Conservation (phyloP, 2,329 filamentous ascomycete species). For the Epichloe baconii region DNA sequence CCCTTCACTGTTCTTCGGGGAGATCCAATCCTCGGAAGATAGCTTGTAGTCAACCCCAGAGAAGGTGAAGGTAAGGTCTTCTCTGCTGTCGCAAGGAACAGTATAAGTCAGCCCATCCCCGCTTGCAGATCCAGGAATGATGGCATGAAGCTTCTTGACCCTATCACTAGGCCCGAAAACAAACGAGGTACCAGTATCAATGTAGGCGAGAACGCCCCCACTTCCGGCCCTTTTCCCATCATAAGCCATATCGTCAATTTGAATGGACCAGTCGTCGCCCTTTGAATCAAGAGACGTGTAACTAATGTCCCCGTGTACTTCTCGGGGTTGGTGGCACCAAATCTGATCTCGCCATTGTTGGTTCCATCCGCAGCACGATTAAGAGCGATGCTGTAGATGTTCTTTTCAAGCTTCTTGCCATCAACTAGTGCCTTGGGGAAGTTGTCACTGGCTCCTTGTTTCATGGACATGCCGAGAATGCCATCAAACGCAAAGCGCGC, state of each 20-base stretch:
- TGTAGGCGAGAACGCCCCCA: constrained; percentile 48
- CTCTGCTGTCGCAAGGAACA: constrained; percentile 58
- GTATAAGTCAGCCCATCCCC: constrained; percentile 50
- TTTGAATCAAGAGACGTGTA: constrained; percentile 44
- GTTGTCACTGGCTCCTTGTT: constrained; percentile 45
- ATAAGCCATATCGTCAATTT: constrained; percentile 51
- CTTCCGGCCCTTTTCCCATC: constrained; percentile 45
- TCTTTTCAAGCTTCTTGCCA: constrained; percentile 43
- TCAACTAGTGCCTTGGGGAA: constrained; percentile 51
- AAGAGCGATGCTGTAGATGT: constrained; percentile 59
- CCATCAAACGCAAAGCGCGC: constrained; percentile 72
- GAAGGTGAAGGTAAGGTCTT: constrained; percentile 51
- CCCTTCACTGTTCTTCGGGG: constrained; percentile 27
- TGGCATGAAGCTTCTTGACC: constrained; percentile 52
- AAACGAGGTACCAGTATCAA: constrained; percentile 76
- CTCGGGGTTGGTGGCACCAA: constrained; percentile 55
- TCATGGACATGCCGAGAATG: constrained; percentile 65
- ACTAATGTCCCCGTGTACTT: constrained; percentile 53
- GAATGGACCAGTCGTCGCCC: constrained; percentile 58
- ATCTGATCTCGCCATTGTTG: constrained; percentile 64
- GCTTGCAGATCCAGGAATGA: constrained; percentile 48
- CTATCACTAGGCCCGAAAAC: constrained; percentile 58
- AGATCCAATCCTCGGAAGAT: constrained; percentile 58
- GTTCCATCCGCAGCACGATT: constrained; percentile 50
- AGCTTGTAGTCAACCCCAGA: constrained; percentile 54